Base-by-base conservation (phyloP, 306 rosid species). In the Medicago ruthenica region DNA sequence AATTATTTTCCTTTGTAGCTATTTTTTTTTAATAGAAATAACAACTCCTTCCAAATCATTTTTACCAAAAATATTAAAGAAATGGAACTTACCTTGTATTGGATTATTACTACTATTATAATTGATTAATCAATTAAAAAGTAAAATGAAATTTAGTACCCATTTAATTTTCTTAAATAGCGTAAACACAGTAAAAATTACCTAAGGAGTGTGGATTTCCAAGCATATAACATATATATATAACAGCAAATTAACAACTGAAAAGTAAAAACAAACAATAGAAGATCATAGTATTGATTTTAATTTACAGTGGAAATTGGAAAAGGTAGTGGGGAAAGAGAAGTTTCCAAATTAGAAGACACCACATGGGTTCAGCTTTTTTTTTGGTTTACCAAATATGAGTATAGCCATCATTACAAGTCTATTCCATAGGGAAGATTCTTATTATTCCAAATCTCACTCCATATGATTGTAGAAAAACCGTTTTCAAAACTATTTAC, bases 301-400 rank as follows among this genome's bases (percentile, higher is more conserved):
- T 11, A 27, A 3, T 20, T 41, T 14, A 8, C 1, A 8, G 4
- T 63, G 60, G 78, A 67, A 45, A 54, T 0, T 22, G 17, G 7
- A 24, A 59, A 59, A 55, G 9, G 14, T 17, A 15, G 12, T 27
- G 63, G 62, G 7, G 37, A 54, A 73, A 42, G 67, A 63, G 9
- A 37, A 11, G 8, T 78, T 83, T 4, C 83, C 81, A 54, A 18
- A 75, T 53, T 64, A 81, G 85, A 82, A 74, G 34, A 74, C 57
- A 83, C 82, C 87, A 85, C 87, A 82, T 78, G 87, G 82, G 82
- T 77, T 81, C 86, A 74, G 75, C 87, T 82, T 88, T 86, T 84
- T 0, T 80, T 80, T 75, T 65, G 4, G 53, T 87, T 88, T 88
- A 51, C 87, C 84, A 85, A 73, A 79, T 68, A 83, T 76, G 87